Percentiles rank a stretch among this genome's conserved stretches.
These are phyloP conservation scores for Arabidopsis suecica DNA, from an alignment of 345 rosid genomes.

Conservation along the genomic window DNA sequence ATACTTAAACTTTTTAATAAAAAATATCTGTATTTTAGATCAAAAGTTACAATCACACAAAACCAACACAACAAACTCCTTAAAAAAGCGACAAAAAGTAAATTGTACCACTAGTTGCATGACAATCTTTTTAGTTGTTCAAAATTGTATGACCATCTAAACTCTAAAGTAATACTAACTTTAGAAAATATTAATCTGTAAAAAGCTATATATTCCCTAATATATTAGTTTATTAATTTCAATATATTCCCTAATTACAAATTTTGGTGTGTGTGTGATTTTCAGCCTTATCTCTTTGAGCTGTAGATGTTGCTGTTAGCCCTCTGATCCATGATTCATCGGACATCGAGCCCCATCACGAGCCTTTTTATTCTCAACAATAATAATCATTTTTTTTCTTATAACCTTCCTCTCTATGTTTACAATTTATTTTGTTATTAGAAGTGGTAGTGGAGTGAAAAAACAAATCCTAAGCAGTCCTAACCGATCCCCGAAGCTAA, in stretches of 20 bases:
- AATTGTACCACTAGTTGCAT: slow-evolving; percentile 13
- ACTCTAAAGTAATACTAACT: background rate
- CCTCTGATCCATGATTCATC: slow-evolving; percentile 46
- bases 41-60: slow-evolving; percentile 7
- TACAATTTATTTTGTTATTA: slow-evolving; percentile 20
- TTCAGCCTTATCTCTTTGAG: slow-evolving; percentile 53
- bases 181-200: too few species aligned
- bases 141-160: slow-evolving; percentile 7
- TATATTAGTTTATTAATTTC: too few species aligned
- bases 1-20: background rate
- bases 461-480: slow-evolving; percentile 10
- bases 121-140: slow-evolving; percentile 21
- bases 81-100: slow-evolving; percentile 23
- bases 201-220: too few species aligned
- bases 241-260: background rate
- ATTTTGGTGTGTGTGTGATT: background rate
- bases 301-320: slow-evolving; percentile 45
- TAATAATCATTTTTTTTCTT: background rate
- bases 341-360: slow-evolving; percentile 67
- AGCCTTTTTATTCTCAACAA: slow-evolving; percentile 32
- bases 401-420: background rate
- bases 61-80: background rate
- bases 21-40: background rate
- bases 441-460: slow-evolving; percentile 43
- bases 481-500: slow-evolving; percentile 46